Percentiles rank a stretch among this genome's conserved stretches.
Evolutionary conservation across 768 basidiomycete genomes (phyloP).

Genomic region (Symmetrospora coprosmae): DNA sequence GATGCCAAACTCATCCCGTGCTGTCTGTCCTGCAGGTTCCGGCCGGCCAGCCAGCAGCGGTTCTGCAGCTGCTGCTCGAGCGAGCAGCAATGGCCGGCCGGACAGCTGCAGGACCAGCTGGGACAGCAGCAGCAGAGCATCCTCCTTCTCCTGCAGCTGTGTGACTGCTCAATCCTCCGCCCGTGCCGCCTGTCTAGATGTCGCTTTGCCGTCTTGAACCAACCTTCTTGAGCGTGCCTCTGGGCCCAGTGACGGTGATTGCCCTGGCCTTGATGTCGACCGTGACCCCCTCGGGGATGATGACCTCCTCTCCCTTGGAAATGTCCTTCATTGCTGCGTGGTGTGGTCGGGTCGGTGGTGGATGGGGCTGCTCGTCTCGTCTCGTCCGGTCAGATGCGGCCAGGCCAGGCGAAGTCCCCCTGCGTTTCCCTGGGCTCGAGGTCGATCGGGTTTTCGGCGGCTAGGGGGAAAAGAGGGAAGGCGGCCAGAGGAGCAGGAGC

Average conservation of each 20-base stretch:
- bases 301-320: conserved; percentile 57
- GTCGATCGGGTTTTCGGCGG: not conserved
- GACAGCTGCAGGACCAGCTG: too few species aligned
- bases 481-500: not conserved
- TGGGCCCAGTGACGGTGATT: conserved; percentile 80
- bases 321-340: conserved; percentile 16
- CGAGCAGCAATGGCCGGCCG: too few species aligned
- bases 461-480: not conserved
- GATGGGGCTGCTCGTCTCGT: not conserved
- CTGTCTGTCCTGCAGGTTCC: too few species aligned
- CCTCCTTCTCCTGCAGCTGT: too few species aligned
- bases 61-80: too few species aligned
- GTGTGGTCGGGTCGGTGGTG: not conserved
- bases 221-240: conserved; percentile 72
- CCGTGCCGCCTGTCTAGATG: not conserved
- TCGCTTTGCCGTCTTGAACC: too few species aligned
- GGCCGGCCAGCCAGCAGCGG: too few species aligned
- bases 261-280: conserved; percentile 79
- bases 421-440: not conserved
- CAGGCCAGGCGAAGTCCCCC: not conserved
- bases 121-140: too few species aligned
- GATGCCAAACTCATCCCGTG: too few species aligned
- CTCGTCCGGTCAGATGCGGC: not conserved
- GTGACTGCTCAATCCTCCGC: too few species aligned
- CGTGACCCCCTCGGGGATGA: conserved; percentile 69